These are phyloP conservation scores for Botrytis medusae DNA, from an alignment of 2,329 filamentous ascomycete genomes.

Conservation along the genomic window DNA sequence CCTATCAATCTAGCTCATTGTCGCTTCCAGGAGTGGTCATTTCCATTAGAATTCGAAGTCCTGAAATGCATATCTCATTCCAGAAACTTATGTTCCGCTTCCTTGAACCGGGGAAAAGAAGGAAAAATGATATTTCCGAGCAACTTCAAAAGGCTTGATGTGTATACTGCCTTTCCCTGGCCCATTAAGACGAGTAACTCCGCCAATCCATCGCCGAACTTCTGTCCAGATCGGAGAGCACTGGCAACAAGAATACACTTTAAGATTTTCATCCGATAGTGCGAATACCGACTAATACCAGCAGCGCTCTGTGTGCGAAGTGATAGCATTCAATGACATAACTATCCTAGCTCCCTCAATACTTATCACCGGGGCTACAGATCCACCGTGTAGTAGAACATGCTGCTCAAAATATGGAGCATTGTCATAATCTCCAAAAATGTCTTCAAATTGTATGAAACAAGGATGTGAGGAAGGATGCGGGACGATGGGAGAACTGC, in stretches of 20 bases:
- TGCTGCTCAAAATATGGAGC: not conserved
- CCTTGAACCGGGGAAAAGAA: not conserved
- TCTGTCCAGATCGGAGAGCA: not conserved
- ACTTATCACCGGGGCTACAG: not conserved
- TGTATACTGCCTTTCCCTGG: not conserved
- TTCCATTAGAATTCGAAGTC: not conserved
- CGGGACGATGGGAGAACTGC: accelerated
- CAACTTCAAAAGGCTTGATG: not conserved
- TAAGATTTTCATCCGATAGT: not conserved
- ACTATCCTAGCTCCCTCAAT: not conserved
- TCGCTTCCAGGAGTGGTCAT: not conserved
- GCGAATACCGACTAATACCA: too few relatives aligned
- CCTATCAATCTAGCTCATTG: not conserved
- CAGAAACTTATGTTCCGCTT: not conserved
- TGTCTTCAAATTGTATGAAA: not conserved
- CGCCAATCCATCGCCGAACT: not conserved
- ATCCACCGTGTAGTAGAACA: not conserved
- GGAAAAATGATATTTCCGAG: not conserved
- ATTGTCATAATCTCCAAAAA: not conserved
- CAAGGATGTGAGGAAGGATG: not conserved
- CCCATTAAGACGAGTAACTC: accelerated
- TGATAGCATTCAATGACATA: not conserved
- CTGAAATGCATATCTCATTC: not conserved
- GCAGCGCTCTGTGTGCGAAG: not conserved
- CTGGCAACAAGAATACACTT: not conserved